Conservation (phyloP, 306 rosid genomes). For the Cucurbita maxima region DNA sequence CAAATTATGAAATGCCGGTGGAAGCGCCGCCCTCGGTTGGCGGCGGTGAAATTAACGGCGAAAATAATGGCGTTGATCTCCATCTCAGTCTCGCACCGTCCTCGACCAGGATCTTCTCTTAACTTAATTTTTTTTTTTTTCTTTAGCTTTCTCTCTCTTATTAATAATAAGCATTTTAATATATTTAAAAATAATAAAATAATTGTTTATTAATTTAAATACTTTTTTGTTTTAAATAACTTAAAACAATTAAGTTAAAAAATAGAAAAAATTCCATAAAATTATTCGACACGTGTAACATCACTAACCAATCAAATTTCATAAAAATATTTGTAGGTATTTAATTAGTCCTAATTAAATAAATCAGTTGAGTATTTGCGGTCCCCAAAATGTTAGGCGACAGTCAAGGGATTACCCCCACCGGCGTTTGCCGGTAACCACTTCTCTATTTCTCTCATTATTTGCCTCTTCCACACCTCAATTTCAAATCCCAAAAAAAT, state of each 20-base stretch:
- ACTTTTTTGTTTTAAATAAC: no score
- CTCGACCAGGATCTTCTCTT: neutral
- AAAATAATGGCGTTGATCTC: neutral
- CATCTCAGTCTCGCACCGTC: slow-evolving; percentile 1
- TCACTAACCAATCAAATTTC: neutral
- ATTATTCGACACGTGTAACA: neutral
- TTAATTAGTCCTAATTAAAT: neutral
- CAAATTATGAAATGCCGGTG: neutral
- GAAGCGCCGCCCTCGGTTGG: neutral
- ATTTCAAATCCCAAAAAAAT: neutral
- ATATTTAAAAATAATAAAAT: no score
- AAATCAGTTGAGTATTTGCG: neutral
- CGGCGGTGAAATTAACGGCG: neutral
- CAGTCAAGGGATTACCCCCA: neutral
- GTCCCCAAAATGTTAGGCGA: neutral
- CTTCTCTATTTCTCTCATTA: neutral
- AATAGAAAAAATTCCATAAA: no score
- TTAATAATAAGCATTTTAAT: no score
- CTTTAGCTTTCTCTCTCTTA: no score
- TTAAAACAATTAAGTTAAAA: no score
- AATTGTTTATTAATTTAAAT: no score
- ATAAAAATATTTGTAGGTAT: neutral
- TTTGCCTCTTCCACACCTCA: neutral
- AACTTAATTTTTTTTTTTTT: neutral
- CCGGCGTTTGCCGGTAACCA: neutral